Evolutionary conservation across 305 asterid genomes (phyloP), one percentile per base, ranked within the genome.

Genomic region (Fraxinus ornus): DNA sequence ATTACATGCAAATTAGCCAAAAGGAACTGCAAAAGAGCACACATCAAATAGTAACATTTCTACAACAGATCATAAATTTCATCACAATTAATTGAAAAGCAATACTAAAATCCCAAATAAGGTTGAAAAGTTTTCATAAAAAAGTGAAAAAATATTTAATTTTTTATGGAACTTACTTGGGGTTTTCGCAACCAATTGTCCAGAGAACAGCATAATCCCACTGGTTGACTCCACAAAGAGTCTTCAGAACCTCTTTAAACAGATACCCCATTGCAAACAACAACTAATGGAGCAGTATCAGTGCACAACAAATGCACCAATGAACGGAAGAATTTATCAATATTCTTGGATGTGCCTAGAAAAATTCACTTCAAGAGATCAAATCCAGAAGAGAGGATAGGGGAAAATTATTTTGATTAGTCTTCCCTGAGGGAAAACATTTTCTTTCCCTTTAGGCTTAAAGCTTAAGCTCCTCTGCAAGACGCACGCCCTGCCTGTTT

Each of bases 401-500:
- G 28, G 77, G 47, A 1, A 76, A 57, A n/a, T 19, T 44, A 71
- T 47, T 28, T 80, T n/a, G 28, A 82, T 28, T 77, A 76, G 57
- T 82, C 85, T 77, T 22, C 79, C 35, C 64, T 37, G 74, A 37
- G 32, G 22, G 70, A 75, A 60, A 60, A 64, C 66, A 37, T 36
- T 55, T 75, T 75, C 6, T 8, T 39, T 84, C 82, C 62, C 49
- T 71, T 15, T 84, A 41, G 71, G 19, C 33, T 22, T 75, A 75
- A 32, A 15, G 87, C 49, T 93, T 92, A 92, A 90, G 94, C 88
- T 85, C 95, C 98, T 81, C 99, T 89, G 88, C 98, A 96, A 91
- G 99, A 96, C 26, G 95, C 98, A 78, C 99, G 95, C 35, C 98
- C 99, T 75, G 99, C 99, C 78, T 96, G 98, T 91, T 94, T 93